Base-by-base conservation (phyloP, 2,329 filamentous ascomycete genomes). In the Macrophomina phaseolina region DNA sequence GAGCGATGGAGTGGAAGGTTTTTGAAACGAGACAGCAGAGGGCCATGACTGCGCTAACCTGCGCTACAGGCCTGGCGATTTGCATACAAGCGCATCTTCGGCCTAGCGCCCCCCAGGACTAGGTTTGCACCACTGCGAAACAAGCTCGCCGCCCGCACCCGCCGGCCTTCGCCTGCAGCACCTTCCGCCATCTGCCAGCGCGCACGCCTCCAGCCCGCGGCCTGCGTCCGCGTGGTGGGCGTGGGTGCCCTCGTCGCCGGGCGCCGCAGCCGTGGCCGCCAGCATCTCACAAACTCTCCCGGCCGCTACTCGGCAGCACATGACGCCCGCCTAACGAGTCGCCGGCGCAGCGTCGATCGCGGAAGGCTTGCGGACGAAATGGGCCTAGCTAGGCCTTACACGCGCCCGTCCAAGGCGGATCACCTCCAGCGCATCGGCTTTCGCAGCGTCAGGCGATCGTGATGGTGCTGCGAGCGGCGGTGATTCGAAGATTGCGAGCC, bases 1-100 rank as follows among this genome's bases (percentile, higher is more conserved):
- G 60, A 36, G 53, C 51, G 64, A 34, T 48, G 63, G 60, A 64
- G 49, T 55, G 66, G 64, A 55, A 58, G 49, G 60, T 61, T 66
- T 61, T 61, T 62, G 49, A 62, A 66, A 66, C 51, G 42, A 53
- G 53, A 65, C 51, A 65, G 63, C 58, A 36, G 58, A 62, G 58
- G 56, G 56, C 40, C 55, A 60, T 61, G 56, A 48, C 56, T 58
- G 53, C 53, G 53, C 53, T 58, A 61, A 40, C 18, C 56, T 62
- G 58, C 58, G 58, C 58, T 62, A 62, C 58, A 62, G 58, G 58
- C 58, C 58, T 34, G 58, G 58, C 58, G 58, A 62, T 62, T 62
- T 62, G 58, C 58, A 49, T 61, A 61, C 30, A 61, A 18, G 56
- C 56, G 56, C 56, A 62, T 49, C 58, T 12, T 18, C 45, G 58